A percentile compares a stretch with the other conserved stretches of the same genome.
These are phyloP conservation scores for Trichoderma parareesei DNA, from an alignment of 495 filamentous ascomycete genomes.

Conservation along the genomic window DNA sequence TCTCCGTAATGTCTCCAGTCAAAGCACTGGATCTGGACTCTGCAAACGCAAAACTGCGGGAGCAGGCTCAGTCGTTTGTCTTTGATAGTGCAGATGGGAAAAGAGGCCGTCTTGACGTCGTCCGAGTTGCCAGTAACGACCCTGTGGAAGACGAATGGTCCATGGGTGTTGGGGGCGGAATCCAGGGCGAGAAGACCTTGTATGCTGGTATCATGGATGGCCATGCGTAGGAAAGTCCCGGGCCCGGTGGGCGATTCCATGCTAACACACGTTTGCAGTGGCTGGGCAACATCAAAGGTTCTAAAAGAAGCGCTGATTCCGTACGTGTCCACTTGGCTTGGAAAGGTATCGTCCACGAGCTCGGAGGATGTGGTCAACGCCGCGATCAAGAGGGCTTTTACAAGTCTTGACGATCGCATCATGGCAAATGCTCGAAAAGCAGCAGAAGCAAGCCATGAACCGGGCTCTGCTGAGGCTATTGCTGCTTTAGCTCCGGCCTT, in stretches of 20 bases:
- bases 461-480: conserved; percentile 31
- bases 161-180: background rate
- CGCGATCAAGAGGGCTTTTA: conserved; percentile 41
- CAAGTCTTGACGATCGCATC: conserved; percentile 42
- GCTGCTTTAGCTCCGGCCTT: background rate
- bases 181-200: background rate
- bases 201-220: conserved; percentile 9
- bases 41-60: conserved; percentile 1
- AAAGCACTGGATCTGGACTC: background rate
- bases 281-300: background rate
- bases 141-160: conserved; percentile 9
- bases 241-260: background rate
- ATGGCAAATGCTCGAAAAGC: conserved; percentile 33
- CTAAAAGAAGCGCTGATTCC: background rate
- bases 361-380: background rate
- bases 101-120: background rate
- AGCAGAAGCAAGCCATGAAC: conserved; percentile 17
- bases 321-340: background rate
- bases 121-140: conserved; percentile 6
- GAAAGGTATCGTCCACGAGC: background rate
- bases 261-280: background rate
- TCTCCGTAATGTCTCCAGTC: background rate
- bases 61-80: background rate
- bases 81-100: background rate
- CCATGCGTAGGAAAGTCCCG: background rate